Percentiles rank a stretch among this genome's conserved stretches.
phyloP scores from a whole-genome alignment of 108 stramenopile genomes.

The Asterionellopsis glacialis region DNA sequence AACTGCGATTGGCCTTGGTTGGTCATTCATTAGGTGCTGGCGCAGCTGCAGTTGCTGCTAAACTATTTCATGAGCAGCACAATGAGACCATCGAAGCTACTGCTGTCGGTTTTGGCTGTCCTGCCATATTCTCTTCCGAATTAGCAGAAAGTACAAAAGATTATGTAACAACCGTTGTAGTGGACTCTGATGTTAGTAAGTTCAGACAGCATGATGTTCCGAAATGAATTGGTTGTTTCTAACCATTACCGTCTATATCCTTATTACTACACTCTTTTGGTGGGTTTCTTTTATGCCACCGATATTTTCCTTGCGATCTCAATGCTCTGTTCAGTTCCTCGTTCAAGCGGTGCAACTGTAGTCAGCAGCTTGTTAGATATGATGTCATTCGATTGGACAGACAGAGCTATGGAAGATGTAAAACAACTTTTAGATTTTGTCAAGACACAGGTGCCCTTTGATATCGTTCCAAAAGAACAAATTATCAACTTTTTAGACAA shows the following conservation, averaged over 20 bases:
- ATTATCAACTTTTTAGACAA: constrained; percentile 17
- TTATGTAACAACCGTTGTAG: constrained; percentile 65
- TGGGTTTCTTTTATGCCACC: too few species aligned
- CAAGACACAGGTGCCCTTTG: constrained; percentile 17
- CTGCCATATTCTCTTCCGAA: constrained; percentile 54
- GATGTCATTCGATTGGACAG: constrained; percentile 49
- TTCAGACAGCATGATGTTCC: too few species aligned
- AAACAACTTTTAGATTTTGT: constrained; percentile 20
- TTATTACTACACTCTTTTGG: too few species aligned
- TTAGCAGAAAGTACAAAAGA: constrained; percentile 49
- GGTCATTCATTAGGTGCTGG: constrained; percentile 79
- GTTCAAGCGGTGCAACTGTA: constrained; percentile 53
- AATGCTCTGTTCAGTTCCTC: too few species aligned
- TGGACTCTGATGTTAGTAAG: constrained; percentile 48
- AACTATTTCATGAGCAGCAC: constrained; percentile 47
- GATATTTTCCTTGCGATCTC: too few species aligned
- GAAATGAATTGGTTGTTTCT: too few species aligned
- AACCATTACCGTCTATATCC: too few species aligned
- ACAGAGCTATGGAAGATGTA: constrained; percentile 47
- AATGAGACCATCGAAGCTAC: constrained; percentile 33
- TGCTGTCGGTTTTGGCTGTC: constrained; percentile 78
- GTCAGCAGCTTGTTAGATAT: constrained; percentile 59
- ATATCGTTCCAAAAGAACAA: constrained; percentile 21
- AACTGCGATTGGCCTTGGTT: constrained; percentile 57
- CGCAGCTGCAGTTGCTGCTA: constrained; percentile 70